Evolutionary conservation across 495 filamentous ascomycete genomes (phyloP), one percentile per base, ranked within the genome.

Genomic region (Aspergillus asperescens): DNA sequence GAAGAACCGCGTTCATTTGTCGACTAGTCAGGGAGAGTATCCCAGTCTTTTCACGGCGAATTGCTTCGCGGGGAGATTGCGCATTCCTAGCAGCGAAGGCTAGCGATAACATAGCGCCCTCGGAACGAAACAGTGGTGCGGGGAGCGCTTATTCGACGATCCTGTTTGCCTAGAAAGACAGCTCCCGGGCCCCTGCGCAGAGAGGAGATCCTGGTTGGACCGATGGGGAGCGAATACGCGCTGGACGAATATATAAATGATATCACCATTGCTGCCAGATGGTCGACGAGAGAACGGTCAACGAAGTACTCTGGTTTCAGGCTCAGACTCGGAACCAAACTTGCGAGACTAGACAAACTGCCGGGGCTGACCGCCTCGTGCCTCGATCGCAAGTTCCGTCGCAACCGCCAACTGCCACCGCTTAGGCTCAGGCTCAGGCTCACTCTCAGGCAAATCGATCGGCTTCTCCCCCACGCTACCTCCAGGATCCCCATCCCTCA

Each of bases 111-210:
- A 58, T 52, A 38, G 52, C 52, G 42, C 16, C 44, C 50, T n/a
- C 29, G 29, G 29, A 43, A n/a, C 49, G 45, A 57, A 46, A 54
- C 52, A 48, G 42, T 54, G 47, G n/a, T 35, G 23, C 48, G 42
- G 50, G 43, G 55, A 50, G 55, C 45, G 59, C 59, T 50, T 54
- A 56, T 58, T 57, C 45, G 59, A 58, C 55, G 45, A 48, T 47
- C 38, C 29, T 42, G 32, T 25, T 48, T 50, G 48, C 45, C 50
- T 42, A 48, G 52, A 50, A 48, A 48, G 42, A 10, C 34, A 22
- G 50, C 50, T 48, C 54, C 54, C 32, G 58, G 52, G 29, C 50
- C 57, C 47, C 47, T 50, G 55, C 41, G 23, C 54, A 41, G 44
- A 31, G 37, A 39, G 37, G 15, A 25, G 27, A 20, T 50, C 12